Evolutionary conservation across 345 rosid species (phyloP).

Genomic region (Erucastrum elatum): DNA sequence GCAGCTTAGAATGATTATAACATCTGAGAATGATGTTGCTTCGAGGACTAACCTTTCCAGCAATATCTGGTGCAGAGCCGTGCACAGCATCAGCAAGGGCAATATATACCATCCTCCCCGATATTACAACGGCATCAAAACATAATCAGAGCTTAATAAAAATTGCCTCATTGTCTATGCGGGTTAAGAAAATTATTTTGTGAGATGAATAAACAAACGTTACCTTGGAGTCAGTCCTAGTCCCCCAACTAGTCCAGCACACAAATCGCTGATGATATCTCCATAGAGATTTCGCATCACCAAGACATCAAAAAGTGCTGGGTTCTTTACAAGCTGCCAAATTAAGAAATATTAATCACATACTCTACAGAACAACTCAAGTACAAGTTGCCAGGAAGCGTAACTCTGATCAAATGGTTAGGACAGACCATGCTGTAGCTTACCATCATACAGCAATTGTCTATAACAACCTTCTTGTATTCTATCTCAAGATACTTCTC

Average conservation of each 20-base stretch:
- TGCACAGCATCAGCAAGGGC: constrained; percentile 99
- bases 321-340: constrained; percentile 92
- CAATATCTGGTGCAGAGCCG: constrained; percentile 99
- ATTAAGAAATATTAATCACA: constrained; percentile 17
- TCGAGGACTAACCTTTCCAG: constrained; percentile 77
- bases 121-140: constrained; percentile 70
- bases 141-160: constrained; percentile 20
- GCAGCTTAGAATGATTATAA: too few species aligned
- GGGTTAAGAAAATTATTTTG: neutral
- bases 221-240: constrained; percentile 98
- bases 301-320: constrained; percentile 88
- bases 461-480: constrained; percentile 96
- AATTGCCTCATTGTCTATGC: constrained; percentile 12
- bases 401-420: neutral
- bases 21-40: too few species aligned
- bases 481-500: constrained; percentile 85
- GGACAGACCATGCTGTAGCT: neutral
- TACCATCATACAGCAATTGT: constrained; percentile 99
- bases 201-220: neutral
- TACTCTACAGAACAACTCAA: neutral
- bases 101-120: constrained; percentile 79
- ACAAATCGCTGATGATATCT: constrained; percentile 96
- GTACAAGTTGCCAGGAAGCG: too few species aligned
- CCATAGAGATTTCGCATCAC: constrained; percentile 99
- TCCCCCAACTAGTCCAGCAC: constrained; percentile 97